Evolutionary conservation across 495 filamentous ascomycete genomes (phyloP).

Genomic region (Pyrenula massariospora): DNA sequence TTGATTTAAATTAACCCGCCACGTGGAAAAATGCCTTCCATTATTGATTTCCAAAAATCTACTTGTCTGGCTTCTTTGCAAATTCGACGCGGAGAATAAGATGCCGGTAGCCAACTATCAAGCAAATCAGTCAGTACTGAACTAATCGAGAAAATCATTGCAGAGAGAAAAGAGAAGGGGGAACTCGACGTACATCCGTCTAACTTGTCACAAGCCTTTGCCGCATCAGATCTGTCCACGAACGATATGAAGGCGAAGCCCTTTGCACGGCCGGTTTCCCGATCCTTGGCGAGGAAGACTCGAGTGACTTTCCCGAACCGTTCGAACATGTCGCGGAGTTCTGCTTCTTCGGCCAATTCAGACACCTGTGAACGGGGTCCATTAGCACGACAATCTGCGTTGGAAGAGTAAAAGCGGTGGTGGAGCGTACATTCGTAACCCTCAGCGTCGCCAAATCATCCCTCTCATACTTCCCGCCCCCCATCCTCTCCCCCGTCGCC

Average conservation of each 20-base stretch:
- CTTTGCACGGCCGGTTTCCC: constrained; percentile 89
- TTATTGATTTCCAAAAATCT: background rate
- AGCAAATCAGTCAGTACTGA: constrained; percentile 13
- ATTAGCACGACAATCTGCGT: background rate
- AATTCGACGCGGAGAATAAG: constrained; percentile 86
- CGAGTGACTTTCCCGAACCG: constrained; percentile 91
- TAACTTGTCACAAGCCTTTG: constrained; percentile 90
- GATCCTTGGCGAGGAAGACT: constrained; percentile 94
- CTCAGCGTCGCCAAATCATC: constrained; percentile 92
- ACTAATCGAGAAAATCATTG: constrained; percentile 5
- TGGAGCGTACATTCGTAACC: constrained; percentile 81
- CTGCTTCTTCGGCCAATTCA: constrained; percentile 90
- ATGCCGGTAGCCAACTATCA: constrained; percentile 69
- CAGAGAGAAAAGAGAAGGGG: background rate
- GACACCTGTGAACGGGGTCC: constrained; percentile 51
- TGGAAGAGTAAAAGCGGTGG: background rate
- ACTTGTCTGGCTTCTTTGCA: constrained; percentile 50
- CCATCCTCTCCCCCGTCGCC: constrained; percentile 69
- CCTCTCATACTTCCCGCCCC: constrained; percentile 81
- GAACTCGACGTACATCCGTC: constrained; percentile 64
- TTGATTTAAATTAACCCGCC: background rate
- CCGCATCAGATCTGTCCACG: constrained; percentile 75
- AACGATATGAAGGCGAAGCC: constrained; percentile 98
- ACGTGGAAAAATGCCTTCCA: background rate
- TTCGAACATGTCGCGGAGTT: constrained; percentile 95